Conservation (phyloP, 106 monocot genomes). For the Dendrobium huoshanense region DNA sequence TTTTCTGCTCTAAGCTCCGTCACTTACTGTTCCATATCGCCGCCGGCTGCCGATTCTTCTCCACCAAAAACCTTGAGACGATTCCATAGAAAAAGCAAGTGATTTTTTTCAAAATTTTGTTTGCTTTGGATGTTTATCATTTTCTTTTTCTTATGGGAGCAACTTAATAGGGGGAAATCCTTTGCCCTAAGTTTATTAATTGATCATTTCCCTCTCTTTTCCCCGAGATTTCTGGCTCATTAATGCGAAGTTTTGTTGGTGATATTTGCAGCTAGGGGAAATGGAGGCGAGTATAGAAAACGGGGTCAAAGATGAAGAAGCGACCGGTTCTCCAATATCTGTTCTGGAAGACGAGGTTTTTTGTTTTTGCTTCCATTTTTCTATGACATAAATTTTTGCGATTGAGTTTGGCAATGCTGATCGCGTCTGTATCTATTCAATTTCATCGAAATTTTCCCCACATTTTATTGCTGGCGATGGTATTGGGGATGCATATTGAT, state of each 20-base stretch:
- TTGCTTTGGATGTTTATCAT: not conserved
- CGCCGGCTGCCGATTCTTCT: not conserved
- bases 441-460: not conserved
- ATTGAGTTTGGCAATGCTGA: not conserved
- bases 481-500: not conserved
- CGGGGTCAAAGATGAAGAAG: conserved; percentile 1
- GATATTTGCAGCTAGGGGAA: not conserved
- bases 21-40: not conserved
- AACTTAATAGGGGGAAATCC: not conserved
- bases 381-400: not conserved
- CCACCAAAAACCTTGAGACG: not conserved
- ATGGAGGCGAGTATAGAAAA: not conserved
- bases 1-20: not conserved
- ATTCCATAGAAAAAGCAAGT: not conserved
- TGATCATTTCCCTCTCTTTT: not conserved
- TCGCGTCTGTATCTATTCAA: no score
- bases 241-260: not conserved
- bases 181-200: not conserved
- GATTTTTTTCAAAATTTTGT: not conserved
- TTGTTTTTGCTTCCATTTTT: not conserved
- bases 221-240: not conserved
- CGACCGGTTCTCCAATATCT: conserved; percentile 4
- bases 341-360: conserved; percentile 6
- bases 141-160: not conserved
- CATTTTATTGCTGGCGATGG: not conserved